Base-by-base conservation (phyloP, 108 stramenopile species). In the Nitzschia putrida region DNA sequence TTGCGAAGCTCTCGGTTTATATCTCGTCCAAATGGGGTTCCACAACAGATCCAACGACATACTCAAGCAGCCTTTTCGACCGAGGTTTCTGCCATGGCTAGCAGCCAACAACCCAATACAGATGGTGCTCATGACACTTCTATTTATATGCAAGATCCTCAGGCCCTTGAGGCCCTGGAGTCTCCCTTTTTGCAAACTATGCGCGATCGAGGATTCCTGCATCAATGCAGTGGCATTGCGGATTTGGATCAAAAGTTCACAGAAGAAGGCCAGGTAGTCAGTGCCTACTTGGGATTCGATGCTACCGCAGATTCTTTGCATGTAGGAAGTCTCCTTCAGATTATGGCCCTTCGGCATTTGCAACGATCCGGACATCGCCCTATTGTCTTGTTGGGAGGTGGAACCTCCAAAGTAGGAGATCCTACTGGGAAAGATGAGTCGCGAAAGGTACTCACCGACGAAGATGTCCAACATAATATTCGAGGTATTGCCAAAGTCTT, bases 261-360 rank as follows among this genome's bases (percentile, higher is more conserved):
- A 8, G 65, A 69, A 22, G 45, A 52, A 10, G 57, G 53, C 21
- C 66, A 54, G 37, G 52, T 60, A n/a, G 51, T 82, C 8, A 43
- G 76, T 7, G 97, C 95, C 29, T 99, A 99, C 64, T 83, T 98
- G 24, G 98, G 98, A 10, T 98, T 99, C 60, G 98, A 99, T 71
- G 97, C 98, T 18, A 99, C 98, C 0, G 98, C 98, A 42, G 89
- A 96, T 74, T 92, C 92, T 20, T 86, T 99, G 16, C 98, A 99
- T 75, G 97, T 99, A 0, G 98, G 98, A 61, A 91, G 92, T 40
- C 83, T 99, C 63, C 72, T 97, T 9, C 97, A 97, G 78, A 96
- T 99, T 42, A 97, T 99, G 96, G 97, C 97, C 59, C 73, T 99
- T 26, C 83, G 97, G 43, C 95, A 96, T 68, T 82, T 97, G 54